These are phyloP conservation scores for Alternaria consortialis DNA, from an alignment of 2,329 filamentous ascomycete species.

Conservation along the genomic window DNA sequence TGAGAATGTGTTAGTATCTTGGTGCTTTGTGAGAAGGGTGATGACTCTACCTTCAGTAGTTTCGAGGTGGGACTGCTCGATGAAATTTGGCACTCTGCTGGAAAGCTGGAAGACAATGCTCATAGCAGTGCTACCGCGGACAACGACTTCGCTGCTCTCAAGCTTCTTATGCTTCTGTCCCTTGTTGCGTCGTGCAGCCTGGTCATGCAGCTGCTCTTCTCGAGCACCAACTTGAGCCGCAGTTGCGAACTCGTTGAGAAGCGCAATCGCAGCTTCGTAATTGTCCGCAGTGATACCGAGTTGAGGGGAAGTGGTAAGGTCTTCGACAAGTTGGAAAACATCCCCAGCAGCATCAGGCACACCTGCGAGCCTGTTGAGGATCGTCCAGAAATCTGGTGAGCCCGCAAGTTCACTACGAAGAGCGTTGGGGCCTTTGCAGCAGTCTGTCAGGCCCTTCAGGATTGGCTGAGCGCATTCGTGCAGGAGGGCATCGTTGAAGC, in stretches of 20 bases:
- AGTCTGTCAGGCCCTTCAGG: conserved; percentile 79
- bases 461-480: conserved; percentile 79
- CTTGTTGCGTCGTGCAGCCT: conserved; percentile 61
- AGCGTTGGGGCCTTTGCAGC: conserved; percentile 78
- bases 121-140: conserved; percentile 81
- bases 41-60: conserved; percentile 73
- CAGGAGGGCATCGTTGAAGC: conserved; percentile 79
- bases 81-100: conserved; percentile 80
- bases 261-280: conserved; percentile 83
- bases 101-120: conserved; percentile 84
- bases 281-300: conserved; percentile 93
- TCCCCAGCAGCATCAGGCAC: conserved; percentile 75
- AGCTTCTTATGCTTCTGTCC: conserved; percentile 60
- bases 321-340: conserved; percentile 88
- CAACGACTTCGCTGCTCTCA: conserved; percentile 75
- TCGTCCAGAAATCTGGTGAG: conserved; percentile 96
- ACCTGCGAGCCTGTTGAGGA: conserved; percentile 77
- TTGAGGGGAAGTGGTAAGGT: conserved; percentile 72
- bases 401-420: conserved; percentile 92
- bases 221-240: conserved; percentile 77
- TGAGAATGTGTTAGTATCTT: conserved; percentile 41
- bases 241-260: conserved; percentile 90
- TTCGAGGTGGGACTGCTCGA: conserved; percentile 92
- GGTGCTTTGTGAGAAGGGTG: background rate
- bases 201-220: conserved; percentile 74